Percentiles rank a stretch among this genome's conserved stretches.
Conservation (phyloP, 1,284 basidiomycete genomes). For the Pseudozyma hubeiensis region DNA sequence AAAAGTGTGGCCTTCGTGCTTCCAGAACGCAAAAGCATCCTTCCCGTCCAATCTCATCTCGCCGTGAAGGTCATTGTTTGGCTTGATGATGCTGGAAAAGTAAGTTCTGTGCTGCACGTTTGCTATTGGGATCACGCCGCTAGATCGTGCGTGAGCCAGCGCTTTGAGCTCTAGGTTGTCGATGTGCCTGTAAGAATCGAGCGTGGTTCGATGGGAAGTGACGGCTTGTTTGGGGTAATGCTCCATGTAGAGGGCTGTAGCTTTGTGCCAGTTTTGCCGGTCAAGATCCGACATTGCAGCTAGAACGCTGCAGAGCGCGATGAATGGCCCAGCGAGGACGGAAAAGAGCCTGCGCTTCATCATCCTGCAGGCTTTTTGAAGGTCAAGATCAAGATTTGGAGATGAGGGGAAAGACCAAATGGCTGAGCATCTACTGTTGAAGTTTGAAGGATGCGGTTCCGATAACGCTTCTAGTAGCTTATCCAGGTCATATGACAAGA, state of each 20-base stretch:
- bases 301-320: background rate
- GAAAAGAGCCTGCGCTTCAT: background rate
- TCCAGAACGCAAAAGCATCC: conserved; percentile 13
- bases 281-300: background rate
- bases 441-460: background rate
- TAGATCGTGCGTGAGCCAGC: background rate
- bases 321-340: background rate
- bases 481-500: too few species aligned
- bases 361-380: background rate
- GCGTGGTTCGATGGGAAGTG: conserved; percentile 6
- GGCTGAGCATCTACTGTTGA: background rate
- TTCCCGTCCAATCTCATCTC: conserved; percentile 1
- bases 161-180: conserved; percentile 2
- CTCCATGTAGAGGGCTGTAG: background rate
- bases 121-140: conserved; percentile 6
- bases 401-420: background rate
- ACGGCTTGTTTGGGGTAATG: background rate
- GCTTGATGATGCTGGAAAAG: conserved; percentile 15
- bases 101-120: conserved; percentile 1
- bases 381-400: too few species aligned
- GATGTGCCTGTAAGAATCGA: background rate
- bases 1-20: conserved; percentile 1
- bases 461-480: too few species aligned
- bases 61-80: background rate
- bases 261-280: conserved; percentile 9